Base-by-base conservation (phyloP, 352 stramenopile species). In the Globisporangium rhizosaccharum region DNA sequence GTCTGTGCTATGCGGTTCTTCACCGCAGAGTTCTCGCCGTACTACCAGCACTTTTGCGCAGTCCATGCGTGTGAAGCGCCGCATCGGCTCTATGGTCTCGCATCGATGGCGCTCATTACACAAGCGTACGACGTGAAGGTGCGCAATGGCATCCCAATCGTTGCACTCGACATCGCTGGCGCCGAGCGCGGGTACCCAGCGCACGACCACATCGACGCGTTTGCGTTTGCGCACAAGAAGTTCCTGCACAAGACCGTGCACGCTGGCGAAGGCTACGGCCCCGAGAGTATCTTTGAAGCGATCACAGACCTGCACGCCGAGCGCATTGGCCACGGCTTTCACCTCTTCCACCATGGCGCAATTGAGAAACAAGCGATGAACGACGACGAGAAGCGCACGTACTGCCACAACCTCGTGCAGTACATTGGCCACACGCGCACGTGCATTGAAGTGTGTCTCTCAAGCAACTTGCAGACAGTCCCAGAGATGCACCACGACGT, bases 1-100 rank as follows among this genome's bases (percentile, higher is more conserved):
- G 83, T 90, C 30, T 96, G 88, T 55, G 88, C 85, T 11, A 96
- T 96, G 88, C 73, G 88, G 45, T 92, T 89, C 69, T 96, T 96
- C 68, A 85, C 85, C 8, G 59, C 69, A n/a, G 71, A 68, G 3
- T 91, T 93, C 57, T 79, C 78, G 39, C 85, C 85, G 23, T 96
- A 96, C 70, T 96, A 93, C 59, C 55, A 79, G 57, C 73, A 90
- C 20, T 95, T 96, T 28, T 95, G 80, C 53, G 78, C 88, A 23
- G 75, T 93, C 52, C 86, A 96, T 67, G 64, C 72, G 26, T 66
- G 78, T 53, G 85, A 93, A 57, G 82, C 92, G 49, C 52, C 46
- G 7, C 80, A 92, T 47, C 60, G 83, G n/a, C 70, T 94, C 20
- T 94, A 92, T 57, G 83, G 87, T 0, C 57, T 95, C 33, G 81